Base-by-base conservation (phyloP, 139 green algal species). In the Haematococcus lacustris region DNA sequence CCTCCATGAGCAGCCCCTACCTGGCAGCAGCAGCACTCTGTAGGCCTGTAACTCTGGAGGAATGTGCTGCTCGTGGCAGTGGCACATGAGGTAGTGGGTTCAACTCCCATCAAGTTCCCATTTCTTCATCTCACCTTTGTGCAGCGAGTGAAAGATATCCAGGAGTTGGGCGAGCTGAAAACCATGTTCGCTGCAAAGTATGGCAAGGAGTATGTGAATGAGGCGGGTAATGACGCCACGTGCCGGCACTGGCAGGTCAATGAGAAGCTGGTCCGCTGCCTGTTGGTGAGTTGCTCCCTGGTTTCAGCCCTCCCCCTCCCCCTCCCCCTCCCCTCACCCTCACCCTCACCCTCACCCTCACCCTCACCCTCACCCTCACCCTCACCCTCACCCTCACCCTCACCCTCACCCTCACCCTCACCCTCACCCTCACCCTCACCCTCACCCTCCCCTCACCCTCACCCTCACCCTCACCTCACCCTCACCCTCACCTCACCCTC, bases 141-240 rank as follows among this genome's bases (percentile, higher is more conserved):
- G 67, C 41, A 72, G 67, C 47, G 67, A 3, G 41, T 80, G 53
- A 71, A 32, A 9, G 88, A 95, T 71, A 74, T 95, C 35, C 83
- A 82, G 0, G 91, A 96, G 82, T 74, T 96, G 30, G 39, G 34
- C 2, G 51, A 53, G 1, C 74, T 95, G 43, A 38, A 76, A 3
- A 64, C 69, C n/a, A 77, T 91, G 70, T 85, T 94, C 38, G 78
- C 70, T 0, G 2, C 41, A 57, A 93, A 93, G 79, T 95, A 87
- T 62, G 81, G 82, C 62, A 81, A 81, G 76, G 76, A 81, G 65
- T 81, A 77, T 37, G 76, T 66, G 0, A 9, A 40, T 23, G 76
- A 81, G 57, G 76, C 76, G 28, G 38, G 51, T 0, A 51, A 47
- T 2, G 76, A 81, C 57, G 76, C 63, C 5, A 81, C 70, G 17